Percentiles rank a stretch among this genome's conserved stretches.
Evolutionary conservation across 805 yeast species (phyloP).

Genomic region (Starmerella floricola): DNA sequence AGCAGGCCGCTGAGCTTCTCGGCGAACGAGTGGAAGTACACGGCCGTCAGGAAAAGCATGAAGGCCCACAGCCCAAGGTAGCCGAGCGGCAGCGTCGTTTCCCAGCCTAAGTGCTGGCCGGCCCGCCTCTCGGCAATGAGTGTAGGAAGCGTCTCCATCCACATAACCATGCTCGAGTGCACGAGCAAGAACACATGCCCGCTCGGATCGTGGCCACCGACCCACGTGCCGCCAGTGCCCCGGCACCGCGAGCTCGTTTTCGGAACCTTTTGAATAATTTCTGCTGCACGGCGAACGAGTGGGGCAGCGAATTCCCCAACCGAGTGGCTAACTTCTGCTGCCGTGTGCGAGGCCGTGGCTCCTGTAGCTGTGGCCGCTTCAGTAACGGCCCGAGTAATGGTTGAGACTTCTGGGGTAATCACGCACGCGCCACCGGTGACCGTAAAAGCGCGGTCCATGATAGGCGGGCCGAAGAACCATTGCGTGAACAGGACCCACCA

Average conservation of each 20-base stretch:
- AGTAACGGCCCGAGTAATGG: background rate
- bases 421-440: slow-evolving; percentile 75
- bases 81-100: slow-evolving; percentile 27
- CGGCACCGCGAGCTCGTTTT: slow-evolving; percentile 33
- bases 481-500: slow-evolving; percentile 88
- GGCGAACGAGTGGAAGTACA: slow-evolving; percentile 67
- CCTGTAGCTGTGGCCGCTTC: no score
- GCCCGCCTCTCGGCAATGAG: background rate
- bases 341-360: no score
- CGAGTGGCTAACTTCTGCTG: no score
- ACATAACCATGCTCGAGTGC: slow-evolving; percentile 50
- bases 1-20: slow-evolving; percentile 66
- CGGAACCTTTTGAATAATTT: background rate
- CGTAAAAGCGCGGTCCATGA: slow-evolving; percentile 77
- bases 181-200: slow-evolving; percentile 80
- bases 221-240: slow-evolving; percentile 52
- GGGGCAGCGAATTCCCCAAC: no score
- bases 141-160: slow-evolving; percentile 48
- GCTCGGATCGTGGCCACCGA: slow-evolving; percentile 89
- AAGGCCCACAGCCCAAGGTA: slow-evolving; percentile 58
- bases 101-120: slow-evolving; percentile 6
- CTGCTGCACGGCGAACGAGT: background rate
- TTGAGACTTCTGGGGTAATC: background rate
- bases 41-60: slow-evolving; percentile 74
- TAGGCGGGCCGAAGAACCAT: slow-evolving; percentile 71